Evolutionary conservation across 169 alveolate species (phyloP).

Genomic region (Besnoitia besnoiti): DNA sequence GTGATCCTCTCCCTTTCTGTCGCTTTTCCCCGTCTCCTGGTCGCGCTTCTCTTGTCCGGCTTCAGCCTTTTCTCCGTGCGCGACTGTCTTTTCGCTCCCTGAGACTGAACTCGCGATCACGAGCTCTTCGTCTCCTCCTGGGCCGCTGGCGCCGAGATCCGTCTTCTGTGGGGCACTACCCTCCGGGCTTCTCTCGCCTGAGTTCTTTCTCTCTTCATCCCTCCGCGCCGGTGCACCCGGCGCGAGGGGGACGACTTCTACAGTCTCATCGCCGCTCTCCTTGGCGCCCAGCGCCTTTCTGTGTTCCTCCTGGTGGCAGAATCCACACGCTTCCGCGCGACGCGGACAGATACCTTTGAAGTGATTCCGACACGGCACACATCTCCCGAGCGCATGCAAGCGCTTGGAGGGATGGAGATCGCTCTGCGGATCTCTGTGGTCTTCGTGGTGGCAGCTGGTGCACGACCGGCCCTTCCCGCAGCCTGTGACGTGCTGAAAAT

Average conservation of each 20-base stretch:
- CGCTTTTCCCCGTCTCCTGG: background rate
- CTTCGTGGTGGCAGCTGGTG: background rate
- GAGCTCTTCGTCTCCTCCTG: no score
- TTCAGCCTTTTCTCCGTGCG: background rate
- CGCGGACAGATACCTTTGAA: background rate
- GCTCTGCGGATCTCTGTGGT: conserved; percentile 19
- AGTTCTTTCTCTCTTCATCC: no score
- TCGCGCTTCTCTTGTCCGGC: background rate
- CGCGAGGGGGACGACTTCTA: no score
- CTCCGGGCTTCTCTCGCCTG: no score
- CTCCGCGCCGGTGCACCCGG: no score
- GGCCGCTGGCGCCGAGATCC: no score
- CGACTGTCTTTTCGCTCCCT: background rate
- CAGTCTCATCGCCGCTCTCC: no score
- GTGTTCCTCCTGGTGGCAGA: conserved; percentile 34
- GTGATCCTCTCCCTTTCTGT: background rate
- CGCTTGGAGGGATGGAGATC: conserved; percentile 19
- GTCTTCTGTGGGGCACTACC: no score
- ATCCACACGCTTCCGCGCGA: background rate
- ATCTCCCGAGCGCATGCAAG: background rate
- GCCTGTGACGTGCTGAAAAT: background rate
- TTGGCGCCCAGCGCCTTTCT: background rate
- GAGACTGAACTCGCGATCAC: no score
- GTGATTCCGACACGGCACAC: conserved; percentile 16
- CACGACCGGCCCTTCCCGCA: background rate